phyloP scores from a whole-genome alignment of 306 rosid genomes.

The Cucumis hystrix region DNA sequence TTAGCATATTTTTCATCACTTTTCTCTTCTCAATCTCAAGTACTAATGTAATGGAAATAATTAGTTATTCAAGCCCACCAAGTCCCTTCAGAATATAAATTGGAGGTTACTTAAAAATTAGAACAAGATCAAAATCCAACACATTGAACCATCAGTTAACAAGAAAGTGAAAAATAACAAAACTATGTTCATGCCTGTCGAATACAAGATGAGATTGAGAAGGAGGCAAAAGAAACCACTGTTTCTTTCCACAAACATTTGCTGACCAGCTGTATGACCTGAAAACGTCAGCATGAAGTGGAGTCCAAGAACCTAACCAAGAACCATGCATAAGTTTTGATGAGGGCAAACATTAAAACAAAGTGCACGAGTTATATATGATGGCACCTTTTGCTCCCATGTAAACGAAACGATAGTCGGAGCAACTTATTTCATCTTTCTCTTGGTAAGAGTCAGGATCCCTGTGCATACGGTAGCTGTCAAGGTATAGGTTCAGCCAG shows the following conservation, averaged over 20 bases:
- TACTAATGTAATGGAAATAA: neutral
- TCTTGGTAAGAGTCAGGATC: constrained; percentile 39
- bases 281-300: constrained; percentile 94
- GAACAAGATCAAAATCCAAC: neutral
- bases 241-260: constrained; percentile 83
- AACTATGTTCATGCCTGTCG: constrained; percentile 50
- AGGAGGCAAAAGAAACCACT: constrained; percentile 81
- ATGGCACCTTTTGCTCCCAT: constrained; percentile 72
- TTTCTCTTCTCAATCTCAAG: neutral
- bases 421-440: constrained; percentile 61
- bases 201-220: constrained; percentile 64
- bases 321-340: neutral
- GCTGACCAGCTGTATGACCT: constrained; percentile 96
- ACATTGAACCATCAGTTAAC: neutral
- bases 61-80: neutral
- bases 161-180: constrained; percentile 7
- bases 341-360: neutral
- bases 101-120: neutral
- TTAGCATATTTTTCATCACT: neutral
- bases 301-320: constrained; percentile 87
- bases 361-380: neutral
- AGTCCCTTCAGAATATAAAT: neutral
- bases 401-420: constrained; percentile 92
- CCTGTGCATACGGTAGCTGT: constrained; percentile 50
- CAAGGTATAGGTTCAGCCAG: constrained; percentile 89